Evolutionary conservation across 225 moss, liverwort and hornwort genomes (phyloP), one percentile per base, ranked within the genome.

Genomic region (Sphagnum tenellum): DNA sequence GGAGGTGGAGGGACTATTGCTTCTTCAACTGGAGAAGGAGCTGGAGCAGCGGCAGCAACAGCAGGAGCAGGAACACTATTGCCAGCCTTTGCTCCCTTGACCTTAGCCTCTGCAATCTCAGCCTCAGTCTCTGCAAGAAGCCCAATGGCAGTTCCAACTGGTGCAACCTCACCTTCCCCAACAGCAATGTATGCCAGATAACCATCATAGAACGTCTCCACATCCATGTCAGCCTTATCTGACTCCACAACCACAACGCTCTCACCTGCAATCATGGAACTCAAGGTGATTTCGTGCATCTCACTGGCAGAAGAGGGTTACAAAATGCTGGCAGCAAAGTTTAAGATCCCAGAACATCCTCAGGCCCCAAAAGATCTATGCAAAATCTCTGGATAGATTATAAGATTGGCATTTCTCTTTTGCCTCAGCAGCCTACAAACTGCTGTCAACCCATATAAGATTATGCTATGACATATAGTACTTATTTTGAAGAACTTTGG

Each of bases 171-270:
- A 5, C 98, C 98, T 73, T 98, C 98, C 7, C 80, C 77, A 56
- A 98, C 90, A 61, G 93, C 93, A 74, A 98, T 98, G 71, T 82
- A 89, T 8, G 98, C 98, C 64, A 98, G 54, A 46, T 80, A 98
- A 3, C 98, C 98, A 50, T 98, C 93, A 64, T 98, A 93, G 69
- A 98, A 98, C 0, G 93, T 98, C 78, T 98, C 98, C 58, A 98
- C 98, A 57, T 98, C 98, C 98, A 98, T 98, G 57, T 98, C 98
- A 2, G 98, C 98, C 70, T 98, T 98, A 56, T 98, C 98, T 0
- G 89, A 89, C 84, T 98, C 98, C 76, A 98, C 98, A 45, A 98
- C 98, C 47, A 98, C 98, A 51, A 98, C 98, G 48, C 98, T 98
- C 71, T 98, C 98, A 29, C 98, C 85, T 85, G 72, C 61, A 29